These are phyloP conservation scores for Nakazawaea wyomingensis DNA, from an alignment of 805 yeast genomes.

Conservation along the genomic window DNA sequence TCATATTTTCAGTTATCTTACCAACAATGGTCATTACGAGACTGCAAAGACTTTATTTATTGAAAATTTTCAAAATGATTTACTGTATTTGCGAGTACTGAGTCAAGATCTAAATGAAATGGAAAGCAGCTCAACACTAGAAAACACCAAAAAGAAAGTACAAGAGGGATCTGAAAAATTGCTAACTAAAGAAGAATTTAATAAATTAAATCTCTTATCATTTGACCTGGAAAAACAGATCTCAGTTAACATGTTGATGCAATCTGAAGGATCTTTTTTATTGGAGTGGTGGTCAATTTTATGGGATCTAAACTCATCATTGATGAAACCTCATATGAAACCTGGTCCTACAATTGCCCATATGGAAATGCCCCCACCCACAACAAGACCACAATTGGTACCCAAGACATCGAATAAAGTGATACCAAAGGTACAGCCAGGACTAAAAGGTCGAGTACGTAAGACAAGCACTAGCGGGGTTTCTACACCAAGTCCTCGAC, in stretches of 20 bases:
- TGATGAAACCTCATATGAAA: conserved; percentile 20
- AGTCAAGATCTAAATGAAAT: conserved; percentile 6
- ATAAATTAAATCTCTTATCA: background rate
- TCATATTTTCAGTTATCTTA: conserved; percentile 45
- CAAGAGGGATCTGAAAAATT: too few species aligned
- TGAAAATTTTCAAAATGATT: conserved; percentile 8
- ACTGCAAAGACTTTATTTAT: conserved; percentile 42
- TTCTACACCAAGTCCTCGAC: background rate
- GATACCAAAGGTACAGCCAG: background rate
- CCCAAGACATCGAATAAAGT: background rate
- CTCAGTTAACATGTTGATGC: conserved; percentile 35
- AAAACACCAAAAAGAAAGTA: conserved; percentile 14
- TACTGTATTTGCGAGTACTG: conserved; percentile 9
- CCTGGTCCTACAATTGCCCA: conserved; percentile 7
- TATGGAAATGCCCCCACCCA: conserved; percentile 11
- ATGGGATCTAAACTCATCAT: conserved; percentile 43
- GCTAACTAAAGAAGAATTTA: conserved; percentile 1
- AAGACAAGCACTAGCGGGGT: background rate
- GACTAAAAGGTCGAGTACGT: background rate
- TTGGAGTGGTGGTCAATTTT: conserved; percentile 55
- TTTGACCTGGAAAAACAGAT: conserved; percentile 12
- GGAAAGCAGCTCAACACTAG: background rate
- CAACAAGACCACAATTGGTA: conserved; percentile 5
- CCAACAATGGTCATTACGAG: conserved; percentile 41
- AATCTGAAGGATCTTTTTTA: conserved; percentile 40